These are phyloP conservation scores for Globisporangium echinulatum DNA, from an alignment of 352 stramenopile species.

Conservation along the genomic window DNA sequence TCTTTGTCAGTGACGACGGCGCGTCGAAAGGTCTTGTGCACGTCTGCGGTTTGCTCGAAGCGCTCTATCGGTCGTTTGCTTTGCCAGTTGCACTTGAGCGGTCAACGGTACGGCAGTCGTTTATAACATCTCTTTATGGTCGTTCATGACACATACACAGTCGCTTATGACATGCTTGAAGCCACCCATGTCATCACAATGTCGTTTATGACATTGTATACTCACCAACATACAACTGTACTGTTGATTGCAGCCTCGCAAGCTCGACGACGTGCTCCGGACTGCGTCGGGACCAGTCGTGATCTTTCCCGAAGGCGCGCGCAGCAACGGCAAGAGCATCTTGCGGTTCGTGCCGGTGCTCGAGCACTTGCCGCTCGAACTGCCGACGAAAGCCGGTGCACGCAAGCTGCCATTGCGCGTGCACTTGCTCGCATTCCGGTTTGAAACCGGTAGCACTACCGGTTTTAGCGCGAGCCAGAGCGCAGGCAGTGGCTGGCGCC, in stretches of 20 bases:
- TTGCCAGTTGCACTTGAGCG: constrained; percentile 33
- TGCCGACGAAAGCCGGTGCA: constrained; percentile 14
- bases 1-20: constrained; percentile 49
- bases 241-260: constrained; percentile 21
- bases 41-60: constrained; percentile 56
- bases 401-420: constrained; percentile 29
- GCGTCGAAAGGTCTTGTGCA: constrained; percentile 53
- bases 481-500: constrained; percentile 41
- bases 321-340: constrained; percentile 77
- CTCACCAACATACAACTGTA: too few relatives aligned
- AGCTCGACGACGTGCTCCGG: constrained; percentile 66
- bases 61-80: constrained; percentile 48
- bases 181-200: background rate
- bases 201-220: background rate
- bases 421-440: constrained; percentile 73
- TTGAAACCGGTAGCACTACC: constrained; percentile 48
- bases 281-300: constrained; percentile 56
- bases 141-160: background rate
- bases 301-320: constrained; percentile 67
- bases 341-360: constrained; percentile 64
- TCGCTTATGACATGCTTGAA: too few relatives aligned
- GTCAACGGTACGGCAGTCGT: constrained; percentile 21
- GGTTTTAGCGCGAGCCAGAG: constrained; percentile 69
- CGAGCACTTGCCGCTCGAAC: constrained; percentile 39
- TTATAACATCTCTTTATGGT: background rate